Conservation (phyloP, 2,329 filamentous ascomycete species). For the Ophiostoma piceae region DNA sequence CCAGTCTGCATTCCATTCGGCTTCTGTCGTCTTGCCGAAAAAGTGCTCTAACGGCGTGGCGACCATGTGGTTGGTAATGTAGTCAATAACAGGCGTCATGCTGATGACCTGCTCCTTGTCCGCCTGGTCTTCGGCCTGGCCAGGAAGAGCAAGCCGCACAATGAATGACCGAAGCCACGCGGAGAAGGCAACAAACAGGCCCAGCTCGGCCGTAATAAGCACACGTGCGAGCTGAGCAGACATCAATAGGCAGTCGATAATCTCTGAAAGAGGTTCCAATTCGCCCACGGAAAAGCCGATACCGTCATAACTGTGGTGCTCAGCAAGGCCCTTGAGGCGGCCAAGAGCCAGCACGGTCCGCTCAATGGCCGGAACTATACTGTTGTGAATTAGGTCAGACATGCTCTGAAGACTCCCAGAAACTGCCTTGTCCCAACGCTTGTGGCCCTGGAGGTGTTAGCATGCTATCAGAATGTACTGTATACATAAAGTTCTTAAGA, state of each 20-base stretch:
- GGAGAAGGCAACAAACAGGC: constrained; percentile 72
- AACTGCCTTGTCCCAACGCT: constrained; percentile 84
- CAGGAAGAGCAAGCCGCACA: constrained; percentile 64
- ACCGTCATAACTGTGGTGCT: constrained; percentile 60
- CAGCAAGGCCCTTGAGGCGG: constrained; percentile 75
- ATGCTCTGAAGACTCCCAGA: constrained; percentile 71
- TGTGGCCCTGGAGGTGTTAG: constrained; percentile 12
- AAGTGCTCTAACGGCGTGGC: constrained; percentile 61
- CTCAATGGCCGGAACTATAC: constrained; percentile 82
- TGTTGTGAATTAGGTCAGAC: constrained; percentile 73
- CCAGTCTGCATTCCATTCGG: constrained; percentile 48
- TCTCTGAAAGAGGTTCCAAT: constrained; percentile 62
- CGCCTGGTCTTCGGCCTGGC: constrained; percentile 65
- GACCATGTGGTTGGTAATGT: constrained; percentile 67
- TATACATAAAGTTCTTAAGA: too few species aligned
- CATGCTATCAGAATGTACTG: neutral
- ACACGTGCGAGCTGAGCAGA: constrained; percentile 68
- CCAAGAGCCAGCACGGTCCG: constrained; percentile 75
- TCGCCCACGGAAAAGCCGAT: constrained; percentile 62
- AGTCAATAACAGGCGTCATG: constrained; percentile 64
- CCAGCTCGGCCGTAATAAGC: constrained; percentile 68
- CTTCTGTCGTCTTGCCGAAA: constrained; percentile 47
- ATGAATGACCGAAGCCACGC: constrained; percentile 80
- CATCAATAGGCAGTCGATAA: constrained; percentile 68
- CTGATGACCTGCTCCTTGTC: constrained; percentile 76